Base-by-base conservation (phyloP, 2,329 filamentous ascomycete species). In the Coniochaeta sp. region DNA sequence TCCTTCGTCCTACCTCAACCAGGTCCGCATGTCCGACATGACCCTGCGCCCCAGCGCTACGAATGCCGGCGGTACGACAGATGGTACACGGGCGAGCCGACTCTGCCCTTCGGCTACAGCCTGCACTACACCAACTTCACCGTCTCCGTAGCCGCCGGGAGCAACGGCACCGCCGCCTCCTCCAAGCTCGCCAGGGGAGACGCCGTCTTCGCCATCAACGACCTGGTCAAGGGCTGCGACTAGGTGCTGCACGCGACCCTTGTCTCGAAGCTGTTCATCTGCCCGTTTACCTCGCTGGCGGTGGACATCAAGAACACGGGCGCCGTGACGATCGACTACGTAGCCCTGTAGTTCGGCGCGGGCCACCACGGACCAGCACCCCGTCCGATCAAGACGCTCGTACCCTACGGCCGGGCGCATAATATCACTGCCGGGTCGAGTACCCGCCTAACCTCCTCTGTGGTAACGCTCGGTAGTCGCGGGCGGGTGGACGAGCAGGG, bases 71-170 rank as follows among this genome's bases (percentile, higher is more conserved):
- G 67, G 79, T 6, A 85, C 81, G 83, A 84, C 57, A 75, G 72
- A 55, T 85, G 79, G 79, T 83, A 79, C 60, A 68, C 68, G 27
- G 30, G 30, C 30, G 63, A 64, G 9, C 67, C 75, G 0, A 69
- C 80, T 2, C 70, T 75, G 48, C 71, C 73, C 0, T 84, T 82
- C 51, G 80, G 79, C 0, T 70, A 70, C 53, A 81, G 81, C 0
- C 58, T 82, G 53, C 79, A 83, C 60, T 83, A 83, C 63, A 83
- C 79, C 6, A 76, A 63, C 26, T 82, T 83, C 56, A 57, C 61
- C 8, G 61, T 64, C 5, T 55, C 59, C 14, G 16, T 53, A 58
- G 26, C 30, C n/a, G 9, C 30, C n/a, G n/a, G n/a, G n/a, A 9
- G n/a, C 9, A n/a, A 9, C 30, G 30, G 9, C n/a, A n/a, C 9